Base-by-base conservation (phyloP, 1,139 yeast genomes). In the Taiozyma onychis region DNA sequence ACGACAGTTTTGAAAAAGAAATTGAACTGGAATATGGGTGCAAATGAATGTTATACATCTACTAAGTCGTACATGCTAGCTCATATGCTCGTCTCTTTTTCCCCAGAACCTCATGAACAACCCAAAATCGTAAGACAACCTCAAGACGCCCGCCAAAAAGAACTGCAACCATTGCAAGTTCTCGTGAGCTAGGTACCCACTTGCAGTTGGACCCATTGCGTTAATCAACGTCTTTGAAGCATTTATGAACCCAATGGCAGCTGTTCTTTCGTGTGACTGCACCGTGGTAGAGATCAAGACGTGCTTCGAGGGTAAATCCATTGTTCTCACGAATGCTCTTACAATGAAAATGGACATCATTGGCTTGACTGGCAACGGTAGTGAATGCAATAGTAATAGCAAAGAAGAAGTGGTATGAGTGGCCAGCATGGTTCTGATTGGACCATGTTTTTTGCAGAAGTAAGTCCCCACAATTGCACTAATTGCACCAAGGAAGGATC, bases 231-330 rank as follows among this genome's bases (percentile, higher is more conserved):
- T 90, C 64, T 89, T 89, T 22, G 86, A 89, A 32, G 89, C 83
- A 62, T 88, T 89, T 9, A 88, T 95, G 6, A 86, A 73, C 2
- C 96, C 96, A 82, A 90, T 78, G 2, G 87, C 95, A 56, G 78
- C 78, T 5, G 95, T 82, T 46, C 90, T 71, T 51, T 88, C 95
- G n/a, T 72, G 67, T 13, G 78, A 75, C 16, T 78, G 75, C 48
- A 90, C 81, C n/a, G 88, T 73, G 3, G 88, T 76, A 0, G 95
- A 81, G 42, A 89, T 70, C 47, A 90, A 73, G 9, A 89, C 80
- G 66, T 89, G 96, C 48, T 97, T 76, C 3, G 97, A 96, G 2
- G 89, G 95, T 18, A 89, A 95, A 63, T 90, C 97, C 93, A 89
- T 88, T 1, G 83, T 74, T 6, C 90, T 67, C 14, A 66, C 60